phyloP scores from a whole-genome alignment of 2,329 filamentous ascomycete species.

The Fusarium nisikadoi region DNA sequence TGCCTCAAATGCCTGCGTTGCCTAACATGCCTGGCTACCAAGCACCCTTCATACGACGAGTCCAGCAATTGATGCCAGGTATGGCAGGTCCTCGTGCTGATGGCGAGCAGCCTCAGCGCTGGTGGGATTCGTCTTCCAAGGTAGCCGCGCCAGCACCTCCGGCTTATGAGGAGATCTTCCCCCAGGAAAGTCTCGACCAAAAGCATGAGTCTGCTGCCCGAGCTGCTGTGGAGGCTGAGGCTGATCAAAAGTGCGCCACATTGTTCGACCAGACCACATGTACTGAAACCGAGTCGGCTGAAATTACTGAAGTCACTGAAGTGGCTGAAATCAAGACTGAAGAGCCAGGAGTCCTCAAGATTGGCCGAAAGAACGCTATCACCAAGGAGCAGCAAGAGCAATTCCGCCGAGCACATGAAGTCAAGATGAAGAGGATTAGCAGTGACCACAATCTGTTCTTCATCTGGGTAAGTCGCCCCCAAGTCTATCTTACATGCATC shows the following conservation, averaged over 20 bases:
- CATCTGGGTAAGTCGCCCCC: conserved; percentile 66
- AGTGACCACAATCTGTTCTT: conserved; percentile 75
- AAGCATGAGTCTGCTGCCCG: conserved; percentile 69
- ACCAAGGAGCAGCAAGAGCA: conserved; percentile 74
- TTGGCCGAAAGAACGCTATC: conserved; percentile 71
- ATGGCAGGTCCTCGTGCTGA: conserved; percentile 64
- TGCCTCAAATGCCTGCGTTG: conserved; percentile 66
- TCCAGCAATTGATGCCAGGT: conserved; percentile 78
- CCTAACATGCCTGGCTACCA: conserved; percentile 79
- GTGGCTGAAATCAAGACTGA: conserved; percentile 53
- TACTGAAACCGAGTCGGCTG: conserved; percentile 51
- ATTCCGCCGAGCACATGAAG: conserved; percentile 68
- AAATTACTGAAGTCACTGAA: conserved; percentile 50
- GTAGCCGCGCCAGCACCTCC: conserved; percentile 68
- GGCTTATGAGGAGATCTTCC: conserved; percentile 83
- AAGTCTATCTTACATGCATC: neutral
- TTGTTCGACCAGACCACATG: conserved; percentile 60
- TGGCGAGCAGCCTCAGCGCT: conserved; percentile 56
- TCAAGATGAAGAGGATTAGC: conserved; percentile 71
- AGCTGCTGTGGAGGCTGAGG: conserved; percentile 68
- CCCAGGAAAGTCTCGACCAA: conserved; percentile 62
- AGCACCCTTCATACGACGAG: conserved; percentile 75
- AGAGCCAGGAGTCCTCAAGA: conserved; percentile 61
- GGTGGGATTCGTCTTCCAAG: conserved; percentile 73
- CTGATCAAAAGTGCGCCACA: conserved; percentile 66